Conservation (phyloP, 129 eudicot genomes). For the Smallanthus sonchifolius region DNA sequence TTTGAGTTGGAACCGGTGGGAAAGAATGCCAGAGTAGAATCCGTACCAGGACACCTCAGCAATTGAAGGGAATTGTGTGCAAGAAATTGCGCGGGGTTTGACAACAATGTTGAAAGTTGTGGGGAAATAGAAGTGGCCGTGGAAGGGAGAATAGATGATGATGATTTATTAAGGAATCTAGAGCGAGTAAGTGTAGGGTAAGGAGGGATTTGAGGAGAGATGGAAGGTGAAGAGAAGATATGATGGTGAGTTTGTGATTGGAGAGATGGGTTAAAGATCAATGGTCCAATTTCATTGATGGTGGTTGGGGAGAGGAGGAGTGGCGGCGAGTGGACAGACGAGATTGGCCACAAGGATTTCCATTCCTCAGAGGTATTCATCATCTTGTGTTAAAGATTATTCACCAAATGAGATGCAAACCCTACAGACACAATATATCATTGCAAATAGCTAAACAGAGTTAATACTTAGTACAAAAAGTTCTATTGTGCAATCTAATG, state of each 20-base stretch:
- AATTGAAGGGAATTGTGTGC: constrained; percentile 38
- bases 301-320: constrained; percentile 7
- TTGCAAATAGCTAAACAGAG: background rate
- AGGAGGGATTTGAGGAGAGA: constrained; percentile 27
- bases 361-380: constrained; percentile 33
- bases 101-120: constrained; percentile 1
- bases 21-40: constrained; percentile 35
- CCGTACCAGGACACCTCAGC: constrained; percentile 29
- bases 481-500: background rate
- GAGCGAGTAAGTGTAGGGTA: constrained; percentile 7
- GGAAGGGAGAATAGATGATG: constrained; percentile 15
- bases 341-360: constrained; percentile 38
- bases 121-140: constrained; percentile 7
- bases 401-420: background rate
- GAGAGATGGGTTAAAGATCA: constrained; percentile 36
- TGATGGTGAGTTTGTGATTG: constrained; percentile 13
- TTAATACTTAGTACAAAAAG: background rate
- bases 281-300: constrained; percentile 25
- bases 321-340: constrained; percentile 23
- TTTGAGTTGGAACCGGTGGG: constrained; percentile 47
- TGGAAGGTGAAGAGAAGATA: constrained; percentile 17
- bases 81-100: background rate
- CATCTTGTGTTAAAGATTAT: background rate
- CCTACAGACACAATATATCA: background rate
- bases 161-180: constrained; percentile 16